A percentile compares a stretch with the other conserved stretches of the same genome.
These are phyloP conservation scores for Exophiala bonariae DNA, from an alignment of 2,329 filamentous ascomycete species.

Conservation along the genomic window DNA sequence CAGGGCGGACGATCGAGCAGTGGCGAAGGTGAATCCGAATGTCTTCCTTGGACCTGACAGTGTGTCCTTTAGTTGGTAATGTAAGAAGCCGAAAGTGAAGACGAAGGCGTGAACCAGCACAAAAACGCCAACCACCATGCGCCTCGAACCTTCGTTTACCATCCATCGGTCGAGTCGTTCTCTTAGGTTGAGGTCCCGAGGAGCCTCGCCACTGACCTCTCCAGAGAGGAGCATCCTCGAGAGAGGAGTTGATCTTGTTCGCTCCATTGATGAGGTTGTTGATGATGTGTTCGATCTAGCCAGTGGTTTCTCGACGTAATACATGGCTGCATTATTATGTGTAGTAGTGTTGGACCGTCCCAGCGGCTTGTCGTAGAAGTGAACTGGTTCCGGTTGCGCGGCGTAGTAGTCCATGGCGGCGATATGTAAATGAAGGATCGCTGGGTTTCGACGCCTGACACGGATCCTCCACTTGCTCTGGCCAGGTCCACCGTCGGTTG, in stretches of 20 bases:
- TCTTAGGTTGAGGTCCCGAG: slow-evolving; percentile 65
- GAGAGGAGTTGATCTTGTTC: slow-evolving; percentile 78
- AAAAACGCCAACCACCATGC: slow-evolving; percentile 79
- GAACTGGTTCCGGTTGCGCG: slow-evolving; percentile 12
- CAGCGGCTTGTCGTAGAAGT: slow-evolving; percentile 26
- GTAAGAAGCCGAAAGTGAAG: slow-evolving; percentile 76
- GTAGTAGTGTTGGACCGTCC: slow-evolving; percentile 26
- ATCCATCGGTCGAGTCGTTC: slow-evolving; percentile 84
- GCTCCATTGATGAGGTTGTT: slow-evolving; percentile 48
- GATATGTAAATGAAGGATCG: slow-evolving; percentile 13
- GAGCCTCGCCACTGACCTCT: slow-evolving; percentile 74
- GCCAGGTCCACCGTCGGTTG: slow-evolving; percentile 4
- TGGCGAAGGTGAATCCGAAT: slow-evolving; percentile 74
- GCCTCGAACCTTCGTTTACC: slow-evolving; percentile 82
- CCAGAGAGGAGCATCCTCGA: slow-evolving; percentile 81
- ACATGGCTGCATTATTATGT: slow-evolving; percentile 27
- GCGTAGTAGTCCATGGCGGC: slow-evolving; percentile 16
- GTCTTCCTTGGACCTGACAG: slow-evolving; percentile 63
- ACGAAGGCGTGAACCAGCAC: slow-evolving; percentile 72
- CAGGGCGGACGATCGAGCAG: slow-evolving; percentile 73
- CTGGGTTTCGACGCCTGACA: slow-evolving; percentile 6
- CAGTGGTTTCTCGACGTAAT: slow-evolving; percentile 28
- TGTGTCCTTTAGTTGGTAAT: slow-evolving; percentile 76
- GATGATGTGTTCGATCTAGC: slow-evolving; percentile 21
- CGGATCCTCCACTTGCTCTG: slow-evolving; percentile 5